Percentiles rank a stretch among this genome's conserved stretches.
Evolutionary conservation across 108 stramenopile genomes (phyloP).

Genomic region (Cylindrotheca fusiformis): DNA sequence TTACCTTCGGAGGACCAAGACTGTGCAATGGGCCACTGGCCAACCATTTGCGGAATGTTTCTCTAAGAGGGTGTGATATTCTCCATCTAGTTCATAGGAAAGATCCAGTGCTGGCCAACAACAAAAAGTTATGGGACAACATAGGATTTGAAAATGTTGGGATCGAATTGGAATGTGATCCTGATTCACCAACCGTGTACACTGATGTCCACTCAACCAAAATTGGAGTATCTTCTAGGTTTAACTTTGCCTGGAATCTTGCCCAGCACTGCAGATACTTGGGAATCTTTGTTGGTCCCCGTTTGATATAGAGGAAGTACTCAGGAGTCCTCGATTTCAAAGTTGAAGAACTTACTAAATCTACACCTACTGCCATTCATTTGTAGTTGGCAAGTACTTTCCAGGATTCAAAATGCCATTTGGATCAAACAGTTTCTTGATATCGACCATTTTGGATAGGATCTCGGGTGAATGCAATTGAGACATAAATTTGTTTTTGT

Average conservation of each 20-base stretch:
- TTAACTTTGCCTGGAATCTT: slow-evolving; percentile 42
- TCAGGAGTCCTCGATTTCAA: too few species aligned
- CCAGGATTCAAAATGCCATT: slow-evolving; percentile 82
- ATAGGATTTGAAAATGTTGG: slow-evolving; percentile 56
- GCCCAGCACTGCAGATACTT: slow-evolving; percentile 47
- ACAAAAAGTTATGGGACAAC: slow-evolving; percentile 54
- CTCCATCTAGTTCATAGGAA: slow-evolving; percentile 48
- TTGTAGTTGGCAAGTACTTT: slow-evolving; percentile 82
- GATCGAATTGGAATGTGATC: slow-evolving; percentile 51
- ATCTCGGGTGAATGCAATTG: slow-evolving; percentile 37
- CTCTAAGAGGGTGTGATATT: slow-evolving; percentile 34
- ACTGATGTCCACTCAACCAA: not conserved
- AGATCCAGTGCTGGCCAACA: slow-evolving; percentile 60
- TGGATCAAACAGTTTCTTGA: slow-evolving; percentile 75
- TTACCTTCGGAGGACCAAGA: slow-evolving; percentile 62
- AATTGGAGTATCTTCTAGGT: not conserved
- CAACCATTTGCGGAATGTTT: slow-evolving; percentile 24
- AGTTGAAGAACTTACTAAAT: too few species aligned
- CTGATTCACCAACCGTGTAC: slow-evolving; percentile 27
- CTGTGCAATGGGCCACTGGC: slow-evolving; percentile 44
- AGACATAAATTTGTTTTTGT: slow-evolving; percentile 63
- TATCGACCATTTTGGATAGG: slow-evolving; percentile 51
- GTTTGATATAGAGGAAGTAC: slow-evolving; percentile 13
- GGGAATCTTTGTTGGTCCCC: slow-evolving; percentile 47
- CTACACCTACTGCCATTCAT: not conserved